Evolutionary conservation across 2,329 filamentous ascomycete species (phyloP).

Genomic region (Cordyceps farinosa): DNA sequence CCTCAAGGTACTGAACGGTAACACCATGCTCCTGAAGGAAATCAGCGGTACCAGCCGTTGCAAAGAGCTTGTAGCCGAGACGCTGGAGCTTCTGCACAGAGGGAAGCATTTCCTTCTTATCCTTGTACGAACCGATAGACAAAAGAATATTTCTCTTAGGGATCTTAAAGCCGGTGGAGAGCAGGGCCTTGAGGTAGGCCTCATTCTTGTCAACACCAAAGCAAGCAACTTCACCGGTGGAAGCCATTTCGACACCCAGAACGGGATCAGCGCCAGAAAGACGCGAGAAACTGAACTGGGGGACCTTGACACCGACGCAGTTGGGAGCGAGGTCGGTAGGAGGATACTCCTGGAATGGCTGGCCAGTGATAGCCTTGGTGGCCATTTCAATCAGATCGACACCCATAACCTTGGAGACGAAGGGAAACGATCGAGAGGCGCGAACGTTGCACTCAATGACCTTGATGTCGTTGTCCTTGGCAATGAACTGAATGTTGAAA

Average conservation of each 20-base stretch:
- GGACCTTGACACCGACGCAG: slow-evolving; percentile 95
- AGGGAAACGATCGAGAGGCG: slow-evolving; percentile 93
- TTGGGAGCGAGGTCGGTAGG: slow-evolving; percentile 69
- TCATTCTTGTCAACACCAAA: slow-evolving; percentile 96
- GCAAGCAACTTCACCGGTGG: slow-evolving; percentile 94
- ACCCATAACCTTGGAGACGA: slow-evolving; percentile 98
- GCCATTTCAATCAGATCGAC: slow-evolving; percentile 98
- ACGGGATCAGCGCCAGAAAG: slow-evolving; percentile 95
- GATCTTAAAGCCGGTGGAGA: slow-evolving; percentile 94
- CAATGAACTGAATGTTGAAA: slow-evolving; percentile 99
- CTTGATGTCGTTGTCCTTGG: slow-evolving; percentile 99
- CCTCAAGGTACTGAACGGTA: slow-evolving; percentile 88
- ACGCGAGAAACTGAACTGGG: slow-evolving; percentile 98
- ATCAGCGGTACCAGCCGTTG: slow-evolving; percentile 93
- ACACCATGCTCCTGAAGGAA: slow-evolving; percentile 92
- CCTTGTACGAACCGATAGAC: slow-evolving; percentile 95
- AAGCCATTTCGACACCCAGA: slow-evolving; percentile 97
- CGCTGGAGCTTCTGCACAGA: slow-evolving; percentile 86
- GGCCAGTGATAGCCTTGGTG: slow-evolving; percentile 89
- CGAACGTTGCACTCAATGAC: slow-evolving; percentile 99
- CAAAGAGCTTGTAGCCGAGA: slow-evolving; percentile 92
- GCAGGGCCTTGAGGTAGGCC: slow-evolving; percentile 91
- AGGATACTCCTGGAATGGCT: slow-evolving; percentile 80
- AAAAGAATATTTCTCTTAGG: slow-evolving; percentile 93
- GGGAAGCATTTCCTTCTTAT: slow-evolving; percentile 95